Evolutionary conservation across 176 grass and related monocot species (phyloP).

Genomic region (Alopecurus myosuroides): DNA sequence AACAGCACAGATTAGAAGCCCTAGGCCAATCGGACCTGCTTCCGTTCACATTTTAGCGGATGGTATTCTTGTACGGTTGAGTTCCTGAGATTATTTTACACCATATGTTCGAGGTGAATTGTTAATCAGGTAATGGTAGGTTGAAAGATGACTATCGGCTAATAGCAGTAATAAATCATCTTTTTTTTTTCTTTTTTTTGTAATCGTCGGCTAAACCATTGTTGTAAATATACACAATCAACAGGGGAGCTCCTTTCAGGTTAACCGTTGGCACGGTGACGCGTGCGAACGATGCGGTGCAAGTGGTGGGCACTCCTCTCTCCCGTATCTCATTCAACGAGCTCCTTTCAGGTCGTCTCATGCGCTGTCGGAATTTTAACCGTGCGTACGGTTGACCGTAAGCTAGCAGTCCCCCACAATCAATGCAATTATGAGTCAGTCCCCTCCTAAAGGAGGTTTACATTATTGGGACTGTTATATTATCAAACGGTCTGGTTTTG

Average conservation of each 20-base stretch:
- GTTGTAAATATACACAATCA: slow-evolving; percentile 24
- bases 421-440: background rate
- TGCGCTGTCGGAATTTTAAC: no score
- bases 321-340: no score
- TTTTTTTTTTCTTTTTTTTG: background rate
- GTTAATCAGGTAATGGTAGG: slow-evolving; percentile 22
- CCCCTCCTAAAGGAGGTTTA: background rate
- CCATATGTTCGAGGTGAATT: slow-evolving; percentile 8
- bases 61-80: slow-evolving; percentile 11
- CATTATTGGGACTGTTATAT: background rate
- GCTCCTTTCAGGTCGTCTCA: no score
- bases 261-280: no score
- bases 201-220: background rate
- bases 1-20: slow-evolving; percentile 11
- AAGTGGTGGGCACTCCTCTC: no score
- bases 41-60: background rate
- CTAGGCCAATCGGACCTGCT: background rate
- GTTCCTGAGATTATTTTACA: background rate
- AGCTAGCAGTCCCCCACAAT: no score
- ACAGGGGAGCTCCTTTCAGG: no score
- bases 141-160: background rate
- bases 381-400: no score
- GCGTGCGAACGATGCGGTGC: no score
- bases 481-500: background rate
- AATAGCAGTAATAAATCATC: background rate